These are phyloP conservation scores for Stephanodiscus minutulus DNA, from an alignment of 108 stramenopile genomes.

Conservation along the genomic window DNA sequence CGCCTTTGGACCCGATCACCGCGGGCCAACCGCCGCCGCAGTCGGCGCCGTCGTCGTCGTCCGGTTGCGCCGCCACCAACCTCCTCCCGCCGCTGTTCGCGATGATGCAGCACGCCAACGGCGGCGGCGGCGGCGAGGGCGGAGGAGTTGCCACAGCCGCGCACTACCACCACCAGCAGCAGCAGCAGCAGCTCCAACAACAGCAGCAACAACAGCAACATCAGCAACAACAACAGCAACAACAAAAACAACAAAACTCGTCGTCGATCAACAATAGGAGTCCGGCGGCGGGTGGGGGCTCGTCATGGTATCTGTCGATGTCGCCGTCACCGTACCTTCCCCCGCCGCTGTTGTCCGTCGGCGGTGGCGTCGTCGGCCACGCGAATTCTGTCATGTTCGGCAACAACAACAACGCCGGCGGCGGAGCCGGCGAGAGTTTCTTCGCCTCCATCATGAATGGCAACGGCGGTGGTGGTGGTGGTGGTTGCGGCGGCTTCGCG, in stretches of 20 bases:
- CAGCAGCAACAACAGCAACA: no score
- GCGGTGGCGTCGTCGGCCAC: background rate
- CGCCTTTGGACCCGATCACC: background rate
- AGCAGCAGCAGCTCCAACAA: no score
- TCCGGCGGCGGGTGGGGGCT: background rate
- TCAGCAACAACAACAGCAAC: background rate
- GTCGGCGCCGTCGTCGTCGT: background rate
- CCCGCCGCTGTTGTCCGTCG: background rate
- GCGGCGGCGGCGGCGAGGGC: background rate
- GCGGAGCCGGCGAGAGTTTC: background rate
- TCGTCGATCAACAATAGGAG: background rate
- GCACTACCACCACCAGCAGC: no score
- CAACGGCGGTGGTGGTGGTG: background rate
- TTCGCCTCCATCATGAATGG: background rate
- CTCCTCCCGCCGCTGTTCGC: background rate
- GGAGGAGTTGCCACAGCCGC: no score
- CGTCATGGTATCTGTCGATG: background rate
- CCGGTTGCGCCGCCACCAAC: background rate
- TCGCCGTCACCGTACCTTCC: background rate
- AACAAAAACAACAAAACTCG: background rate
- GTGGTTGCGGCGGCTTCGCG: background rate
- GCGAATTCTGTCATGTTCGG: background rate
- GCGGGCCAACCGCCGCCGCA: background rate
- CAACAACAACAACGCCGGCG: background rate
- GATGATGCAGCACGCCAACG: background rate